Evolutionary conservation across 495 filamentous ascomycete genomes (phyloP).

Genomic region (Hyphodiscus hymeniophilus): DNA sequence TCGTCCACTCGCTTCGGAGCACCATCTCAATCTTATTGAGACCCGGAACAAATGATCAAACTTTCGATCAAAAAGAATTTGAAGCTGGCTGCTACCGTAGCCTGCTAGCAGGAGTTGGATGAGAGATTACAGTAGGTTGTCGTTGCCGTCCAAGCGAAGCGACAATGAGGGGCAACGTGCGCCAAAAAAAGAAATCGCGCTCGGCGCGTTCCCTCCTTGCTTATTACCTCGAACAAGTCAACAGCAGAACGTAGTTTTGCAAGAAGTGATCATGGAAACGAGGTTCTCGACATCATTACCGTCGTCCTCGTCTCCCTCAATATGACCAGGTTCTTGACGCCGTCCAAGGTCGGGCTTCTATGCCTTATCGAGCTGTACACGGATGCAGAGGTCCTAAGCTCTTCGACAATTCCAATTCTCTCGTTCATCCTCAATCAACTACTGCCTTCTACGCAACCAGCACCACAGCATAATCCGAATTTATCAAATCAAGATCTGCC

Average conservation of each 20-base stretch:
- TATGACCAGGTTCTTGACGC: slow-evolving; percentile 78
- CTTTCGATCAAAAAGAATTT: too few relatives aligned
- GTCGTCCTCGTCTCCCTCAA: background rate
- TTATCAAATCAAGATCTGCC: slow-evolving; percentile 21
- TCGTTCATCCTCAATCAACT: slow-evolving; percentile 76
- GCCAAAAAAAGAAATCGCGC: too few relatives aligned
- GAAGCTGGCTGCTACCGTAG: too few relatives aligned
- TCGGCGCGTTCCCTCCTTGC: too few relatives aligned
- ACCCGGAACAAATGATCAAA: too few relatives aligned
- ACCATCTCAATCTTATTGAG: too few relatives aligned
- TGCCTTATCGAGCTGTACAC: slow-evolving; percentile 74
- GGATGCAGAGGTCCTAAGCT: slow-evolving; percentile 62
- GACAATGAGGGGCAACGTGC: too few relatives aligned
- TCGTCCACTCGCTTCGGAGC: too few relatives aligned
- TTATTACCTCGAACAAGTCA: too few relatives aligned
- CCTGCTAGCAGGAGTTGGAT: background rate
- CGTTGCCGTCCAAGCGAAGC: too few relatives aligned
- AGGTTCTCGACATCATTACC: background rate
- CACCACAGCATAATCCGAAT: slow-evolving; percentile 13
- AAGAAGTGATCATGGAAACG: background rate
- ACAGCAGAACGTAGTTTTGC: too few relatives aligned
- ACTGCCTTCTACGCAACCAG: slow-evolving; percentile 35
- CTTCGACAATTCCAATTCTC: slow-evolving; percentile 71
- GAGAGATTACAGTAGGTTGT: background rate
- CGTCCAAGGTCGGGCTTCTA: slow-evolving; percentile 76